phyloP scores from a whole-genome alignment of 2,329 filamentous ascomycete species.

The Arthrobotrys entomopaga region DNA sequence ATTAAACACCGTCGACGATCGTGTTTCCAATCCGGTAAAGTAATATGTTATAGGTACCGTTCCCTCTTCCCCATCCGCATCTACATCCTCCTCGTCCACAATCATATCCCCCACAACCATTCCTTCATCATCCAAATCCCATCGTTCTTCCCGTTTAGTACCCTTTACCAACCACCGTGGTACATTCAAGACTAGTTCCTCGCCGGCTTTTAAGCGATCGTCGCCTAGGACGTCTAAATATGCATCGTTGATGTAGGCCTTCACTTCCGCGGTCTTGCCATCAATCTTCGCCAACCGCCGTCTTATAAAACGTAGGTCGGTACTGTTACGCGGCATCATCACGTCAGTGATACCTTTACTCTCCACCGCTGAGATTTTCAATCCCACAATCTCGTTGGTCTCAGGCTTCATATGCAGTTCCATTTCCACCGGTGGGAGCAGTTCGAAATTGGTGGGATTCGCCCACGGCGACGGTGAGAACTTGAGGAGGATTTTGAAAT shows the following conservation, averaged over 20 bases:
- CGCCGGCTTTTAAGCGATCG: slow-evolving; percentile 34
- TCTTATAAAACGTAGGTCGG: slow-evolving; percentile 56
- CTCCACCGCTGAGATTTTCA: slow-evolving; percentile 55
- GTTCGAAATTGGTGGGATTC: slow-evolving; percentile 56
- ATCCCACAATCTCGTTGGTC: slow-evolving; percentile 44
- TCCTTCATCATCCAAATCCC: slow-evolving; percentile 15
- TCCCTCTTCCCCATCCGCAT: background rate
- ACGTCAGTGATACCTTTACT: slow-evolving; percentile 56
- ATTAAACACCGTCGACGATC: slow-evolving; percentile 46
- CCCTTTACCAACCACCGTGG: slow-evolving; percentile 39
- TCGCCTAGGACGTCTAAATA: slow-evolving; percentile 43
- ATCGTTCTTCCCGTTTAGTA: slow-evolving; percentile 17
- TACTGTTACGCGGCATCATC: slow-evolving; percentile 56
- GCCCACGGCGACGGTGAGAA: slow-evolving; percentile 58
- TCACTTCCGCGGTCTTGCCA: slow-evolving; percentile 22
- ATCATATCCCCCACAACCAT: background rate
- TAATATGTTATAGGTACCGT: slow-evolving; percentile 37
- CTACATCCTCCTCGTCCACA: background rate
- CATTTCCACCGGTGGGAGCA: slow-evolving; percentile 57
- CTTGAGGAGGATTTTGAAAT: slow-evolving; percentile 53
- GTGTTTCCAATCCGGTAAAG: slow-evolving; percentile 44
- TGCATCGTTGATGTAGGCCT: slow-evolving; percentile 22
- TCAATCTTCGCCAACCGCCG: slow-evolving; percentile 25
- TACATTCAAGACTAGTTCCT: slow-evolving; percentile 23
- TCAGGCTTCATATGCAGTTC: slow-evolving; percentile 54